A percentile compares a stretch with the other conserved stretches of the same genome.
phyloP scores from a whole-genome alignment of 2,329 filamentous ascomycete genomes.

The Aspergillus quadrilineatus region DNA sequence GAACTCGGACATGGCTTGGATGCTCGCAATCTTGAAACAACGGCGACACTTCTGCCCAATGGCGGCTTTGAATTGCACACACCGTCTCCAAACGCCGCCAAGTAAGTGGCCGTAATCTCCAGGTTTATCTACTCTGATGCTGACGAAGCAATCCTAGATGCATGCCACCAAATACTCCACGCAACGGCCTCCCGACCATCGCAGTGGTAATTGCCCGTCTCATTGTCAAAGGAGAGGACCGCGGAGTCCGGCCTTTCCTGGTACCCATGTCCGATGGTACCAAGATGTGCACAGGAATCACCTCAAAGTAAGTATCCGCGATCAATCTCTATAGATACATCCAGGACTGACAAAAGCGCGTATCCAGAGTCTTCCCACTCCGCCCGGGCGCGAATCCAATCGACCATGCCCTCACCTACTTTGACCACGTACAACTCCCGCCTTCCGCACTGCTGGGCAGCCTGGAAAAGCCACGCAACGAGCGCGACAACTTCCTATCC shows the following conservation, averaged over 20 bases:
- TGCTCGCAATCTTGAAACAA: conserved; percentile 41
- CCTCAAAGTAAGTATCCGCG: conserved; percentile 7
- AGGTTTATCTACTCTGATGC: background rate
- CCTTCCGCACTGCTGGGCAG: conserved; percentile 21
- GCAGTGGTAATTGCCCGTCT: conserved; percentile 24
- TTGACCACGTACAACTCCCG: conserved; percentile 21
- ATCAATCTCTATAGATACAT: background rate
- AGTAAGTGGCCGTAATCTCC: conserved; percentile 21
- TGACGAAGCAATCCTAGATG: too few species aligned
- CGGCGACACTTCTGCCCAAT: conserved; percentile 34
- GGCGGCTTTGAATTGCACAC: conserved; percentile 38
- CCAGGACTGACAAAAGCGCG: background rate
- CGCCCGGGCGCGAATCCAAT: conserved; percentile 16
- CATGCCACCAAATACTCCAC: conserved; percentile 24
- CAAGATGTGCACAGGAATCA: conserved; percentile 21
- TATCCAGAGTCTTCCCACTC: conserved; percentile 5
- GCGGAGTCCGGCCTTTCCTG: conserved; percentile 23
- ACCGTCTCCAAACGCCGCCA: conserved; percentile 32
- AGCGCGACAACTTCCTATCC: conserved; percentile 4
- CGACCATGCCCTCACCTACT: conserved; percentile 24
- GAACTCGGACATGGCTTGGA: conserved; percentile 44
- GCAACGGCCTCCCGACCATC: conserved; percentile 16
- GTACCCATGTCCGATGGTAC: conserved; percentile 21
- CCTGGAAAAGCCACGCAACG: conserved; percentile 15
- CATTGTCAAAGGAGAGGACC: conserved; percentile 19